Conservation (phyloP, 2,329 filamentous ascomycete species). For the Penicillium sp. region DNA sequence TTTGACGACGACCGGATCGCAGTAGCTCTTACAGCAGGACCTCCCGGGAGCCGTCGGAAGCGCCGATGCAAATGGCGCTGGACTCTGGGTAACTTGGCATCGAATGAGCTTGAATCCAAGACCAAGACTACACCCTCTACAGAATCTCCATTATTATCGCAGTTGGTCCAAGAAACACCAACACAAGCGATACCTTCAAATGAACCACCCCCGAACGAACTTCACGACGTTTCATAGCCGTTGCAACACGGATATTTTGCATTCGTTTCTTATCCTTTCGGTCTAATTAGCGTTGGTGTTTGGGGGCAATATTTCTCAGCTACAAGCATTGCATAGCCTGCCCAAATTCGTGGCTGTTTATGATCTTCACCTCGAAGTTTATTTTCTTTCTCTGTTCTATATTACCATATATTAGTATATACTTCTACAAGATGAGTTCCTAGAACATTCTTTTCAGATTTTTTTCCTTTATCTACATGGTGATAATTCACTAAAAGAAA, state of each 20-base stretch:
- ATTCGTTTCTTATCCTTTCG: background rate
- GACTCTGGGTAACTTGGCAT: conserved; percentile 7
- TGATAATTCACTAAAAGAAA: background rate
- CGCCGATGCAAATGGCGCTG: conserved; percentile 14
- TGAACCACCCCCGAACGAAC: background rate
- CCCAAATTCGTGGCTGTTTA: background rate
- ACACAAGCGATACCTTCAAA: background rate
- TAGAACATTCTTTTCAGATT: background rate
- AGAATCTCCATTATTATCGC: background rate
- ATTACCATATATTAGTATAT: background rate
- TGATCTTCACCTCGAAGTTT: background rate
- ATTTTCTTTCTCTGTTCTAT: background rate
- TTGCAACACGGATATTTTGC: conserved; percentile 1
- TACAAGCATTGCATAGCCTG: background rate
- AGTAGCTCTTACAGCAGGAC: conserved; percentile 8
- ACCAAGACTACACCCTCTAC: background rate
- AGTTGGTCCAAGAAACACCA: background rate
- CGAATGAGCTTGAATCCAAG: background rate
- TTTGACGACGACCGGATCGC: conserved; percentile 39
- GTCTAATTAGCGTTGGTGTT: conserved; percentile 3
- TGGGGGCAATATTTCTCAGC: background rate
- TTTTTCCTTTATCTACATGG: background rate
- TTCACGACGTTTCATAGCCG: background rate
- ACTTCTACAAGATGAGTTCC: background rate
- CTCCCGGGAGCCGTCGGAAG: background rate